Evolutionary conservation across 805 yeast species (phyloP).

Genomic region (Saccharomycopsis babjevae): DNA sequence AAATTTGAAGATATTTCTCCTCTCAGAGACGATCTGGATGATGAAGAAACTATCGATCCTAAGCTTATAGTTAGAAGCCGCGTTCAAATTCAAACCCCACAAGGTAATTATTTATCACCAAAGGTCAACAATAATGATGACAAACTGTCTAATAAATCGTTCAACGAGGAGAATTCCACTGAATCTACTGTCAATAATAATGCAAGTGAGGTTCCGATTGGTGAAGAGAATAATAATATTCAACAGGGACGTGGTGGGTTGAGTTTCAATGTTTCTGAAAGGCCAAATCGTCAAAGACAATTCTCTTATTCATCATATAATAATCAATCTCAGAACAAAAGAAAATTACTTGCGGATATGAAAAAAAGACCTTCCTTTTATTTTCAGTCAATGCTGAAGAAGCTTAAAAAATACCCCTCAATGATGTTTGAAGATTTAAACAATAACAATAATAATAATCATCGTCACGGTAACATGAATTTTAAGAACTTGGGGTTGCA

Average conservation of each 20-base stretch:
- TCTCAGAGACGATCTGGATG: neutral
- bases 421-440: constrained; percentile 16
- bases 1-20: constrained; percentile 15
- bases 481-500: neutral
- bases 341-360: constrained; percentile 21
- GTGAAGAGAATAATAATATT: neutral
- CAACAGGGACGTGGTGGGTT: neutral
- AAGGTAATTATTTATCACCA: constrained; percentile 2
- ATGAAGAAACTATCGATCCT: constrained; percentile 1
- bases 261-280: neutral
- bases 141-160: constrained; percentile 5
- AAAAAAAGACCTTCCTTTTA: neutral
- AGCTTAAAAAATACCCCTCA: constrained; percentile 15
- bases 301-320: neutral
- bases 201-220: neutral
- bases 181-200: neutral
- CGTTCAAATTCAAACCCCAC: neutral
- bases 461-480: neutral
- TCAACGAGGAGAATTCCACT: neutral
- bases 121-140: constrained; percentile 5
- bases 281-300: neutral
- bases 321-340: constrained; percentile 17
- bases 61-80: neutral
- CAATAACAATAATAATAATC: neutral
- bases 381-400: constrained; percentile 1